Percentiles rank a stretch among this genome's conserved stretches.
Conservation (phyloP, 192 early-diverging fungal species). For the Coemansia sp. region DNA sequence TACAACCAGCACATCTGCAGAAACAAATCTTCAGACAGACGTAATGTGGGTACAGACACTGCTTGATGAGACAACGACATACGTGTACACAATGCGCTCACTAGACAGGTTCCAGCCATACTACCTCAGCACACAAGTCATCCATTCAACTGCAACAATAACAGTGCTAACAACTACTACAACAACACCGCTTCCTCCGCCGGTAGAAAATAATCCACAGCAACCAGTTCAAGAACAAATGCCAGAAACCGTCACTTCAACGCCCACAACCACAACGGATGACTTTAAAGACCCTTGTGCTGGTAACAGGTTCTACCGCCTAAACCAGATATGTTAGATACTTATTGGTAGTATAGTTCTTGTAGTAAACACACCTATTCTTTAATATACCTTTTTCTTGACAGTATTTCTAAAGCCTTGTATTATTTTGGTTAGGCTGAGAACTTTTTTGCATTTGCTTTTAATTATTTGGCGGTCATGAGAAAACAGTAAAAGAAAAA, state of each 20-base stretch:
- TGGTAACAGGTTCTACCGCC: slow-evolving; percentile 1
- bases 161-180: neutral
- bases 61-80: neutral
- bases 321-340: slow-evolving; percentile 1
- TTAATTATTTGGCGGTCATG: too few species aligned
- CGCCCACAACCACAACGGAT: neutral
- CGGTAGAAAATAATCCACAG: neutral
- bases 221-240: neutral
- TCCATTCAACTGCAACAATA: neutral
- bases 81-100: slow-evolving; percentile 1
- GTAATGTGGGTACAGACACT: slow-evolving; percentile 1
- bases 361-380: neutral
- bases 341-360: too few species aligned
- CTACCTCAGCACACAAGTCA: neutral
- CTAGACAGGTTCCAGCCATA: slow-evolving; percentile 9
- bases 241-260: neutral
- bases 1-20: neutral
- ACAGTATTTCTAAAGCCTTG: neutral
- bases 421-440: too few species aligned
- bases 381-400: neutral
- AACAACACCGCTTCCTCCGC: neutral
- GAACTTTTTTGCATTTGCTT: too few species aligned
- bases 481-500: too few species aligned
- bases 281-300: slow-evolving; percentile 8
- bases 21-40: neutral